Evolutionary conservation across 352 stramenopile genomes (phyloP).

Genomic region (Paralagenidium karlingii): DNA sequence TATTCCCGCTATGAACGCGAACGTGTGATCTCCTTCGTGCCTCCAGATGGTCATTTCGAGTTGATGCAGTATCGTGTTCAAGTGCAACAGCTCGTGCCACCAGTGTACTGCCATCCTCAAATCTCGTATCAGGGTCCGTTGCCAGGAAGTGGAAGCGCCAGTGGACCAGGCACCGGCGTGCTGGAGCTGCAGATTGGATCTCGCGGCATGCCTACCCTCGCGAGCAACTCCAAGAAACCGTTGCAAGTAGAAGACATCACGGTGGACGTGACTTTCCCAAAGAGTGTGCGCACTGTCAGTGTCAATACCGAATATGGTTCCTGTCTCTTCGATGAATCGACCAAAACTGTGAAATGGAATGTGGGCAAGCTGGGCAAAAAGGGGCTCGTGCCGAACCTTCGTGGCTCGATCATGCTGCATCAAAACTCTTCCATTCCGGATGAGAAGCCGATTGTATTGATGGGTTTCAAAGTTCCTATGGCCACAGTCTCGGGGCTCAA

Average conservation of each 20-base stretch:
- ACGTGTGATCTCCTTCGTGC: slow-evolving; percentile 95
- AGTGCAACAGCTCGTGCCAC: slow-evolving; percentile 69
- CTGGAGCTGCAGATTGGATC: slow-evolving; percentile 64
- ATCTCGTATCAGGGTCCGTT: slow-evolving; percentile 71
- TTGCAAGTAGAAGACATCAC: slow-evolving; percentile 85
- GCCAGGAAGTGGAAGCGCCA: background rate
- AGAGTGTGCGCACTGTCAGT: slow-evolving; percentile 90
- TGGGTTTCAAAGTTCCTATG: slow-evolving; percentile 95
- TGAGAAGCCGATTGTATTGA: slow-evolving; percentile 89
- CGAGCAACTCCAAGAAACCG: slow-evolving; percentile 67
- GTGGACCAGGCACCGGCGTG: slow-evolving; percentile 38
- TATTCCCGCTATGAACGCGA: slow-evolving; percentile 94
- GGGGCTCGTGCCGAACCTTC: slow-evolving; percentile 73
- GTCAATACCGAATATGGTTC: slow-evolving; percentile 87
- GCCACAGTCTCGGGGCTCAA: slow-evolving; percentile 92
- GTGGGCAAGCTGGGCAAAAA: slow-evolving; percentile 91
- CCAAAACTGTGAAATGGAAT: slow-evolving; percentile 91
- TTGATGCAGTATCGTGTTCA: slow-evolving; percentile 82
- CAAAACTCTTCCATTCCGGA: slow-evolving; percentile 67
- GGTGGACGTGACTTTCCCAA: slow-evolving; percentile 94
- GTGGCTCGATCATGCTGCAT: slow-evolving; percentile 87
- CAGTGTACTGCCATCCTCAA: slow-evolving; percentile 82
- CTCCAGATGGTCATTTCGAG: slow-evolving; percentile 96
- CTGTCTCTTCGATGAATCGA: slow-evolving; percentile 92
- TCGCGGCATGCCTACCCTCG: slow-evolving; percentile 62